Conservation (phyloP, 148 eudicot genomes). For the Amaranthus hypochondriacus region DNA sequence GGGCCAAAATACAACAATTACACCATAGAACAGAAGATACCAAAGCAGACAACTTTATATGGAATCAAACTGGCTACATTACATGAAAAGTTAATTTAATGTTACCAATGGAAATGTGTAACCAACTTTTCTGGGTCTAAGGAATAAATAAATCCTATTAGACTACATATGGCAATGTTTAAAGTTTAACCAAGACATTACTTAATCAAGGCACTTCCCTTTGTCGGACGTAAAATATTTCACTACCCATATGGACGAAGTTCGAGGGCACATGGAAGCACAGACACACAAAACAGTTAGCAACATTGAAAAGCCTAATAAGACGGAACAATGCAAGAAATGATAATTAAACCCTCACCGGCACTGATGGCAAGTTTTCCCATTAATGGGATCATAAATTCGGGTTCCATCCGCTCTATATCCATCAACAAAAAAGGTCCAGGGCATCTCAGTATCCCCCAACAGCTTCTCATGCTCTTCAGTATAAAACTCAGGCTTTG, state of each 20-base stretch:
- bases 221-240: too few species aligned
- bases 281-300: not conserved
- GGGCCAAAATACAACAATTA: not conserved
- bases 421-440: conserved; percentile 87
- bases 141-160: not conserved
- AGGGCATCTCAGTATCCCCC: conserved; percentile 62
- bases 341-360: conserved; percentile 38
- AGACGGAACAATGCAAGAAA: not conserved
- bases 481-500: conserved; percentile 71
- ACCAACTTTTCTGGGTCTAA: conserved; percentile 13
- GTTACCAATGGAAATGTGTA: not conserved
- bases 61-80: not conserved
- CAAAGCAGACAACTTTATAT: not conserved
- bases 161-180: not conserved
- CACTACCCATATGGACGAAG: not conserved
- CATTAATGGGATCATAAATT: conserved; percentile 64
- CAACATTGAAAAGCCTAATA: not conserved
- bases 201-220: not conserved
- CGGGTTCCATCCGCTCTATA: conserved; percentile 64
- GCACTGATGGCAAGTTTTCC: conserved; percentile 98
- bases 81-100: conserved; percentile 6
- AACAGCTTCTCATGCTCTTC: conserved; percentile 81
- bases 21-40: not conserved
- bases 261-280: not conserved
- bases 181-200: not conserved